These are phyloP conservation scores for Apiospora hydei DNA, from an alignment of 2,329 filamentous ascomycete species.

Conservation along the genomic window DNA sequence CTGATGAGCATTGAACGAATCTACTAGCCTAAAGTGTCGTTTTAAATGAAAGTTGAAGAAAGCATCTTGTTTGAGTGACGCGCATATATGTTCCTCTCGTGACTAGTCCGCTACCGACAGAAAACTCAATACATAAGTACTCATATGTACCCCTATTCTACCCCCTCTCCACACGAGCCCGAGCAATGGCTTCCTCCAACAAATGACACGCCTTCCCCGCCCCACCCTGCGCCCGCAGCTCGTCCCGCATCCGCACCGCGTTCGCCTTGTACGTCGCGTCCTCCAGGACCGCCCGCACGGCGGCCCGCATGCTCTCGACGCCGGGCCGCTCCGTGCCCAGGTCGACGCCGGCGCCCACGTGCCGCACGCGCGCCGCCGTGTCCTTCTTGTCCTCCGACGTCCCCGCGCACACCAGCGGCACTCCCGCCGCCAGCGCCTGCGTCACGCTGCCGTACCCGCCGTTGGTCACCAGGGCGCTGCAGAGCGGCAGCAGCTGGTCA, in stretches of 20 bases:
- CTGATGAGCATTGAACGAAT: not conserved
- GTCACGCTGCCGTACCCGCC: slow-evolving; percentile 24
- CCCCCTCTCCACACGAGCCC: not conserved
- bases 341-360: slow-evolving; percentile 20
- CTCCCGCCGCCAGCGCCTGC: slow-evolving; percentile 21
- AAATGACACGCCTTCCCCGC: not conserved
- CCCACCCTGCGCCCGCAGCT: slow-evolving; percentile 5
- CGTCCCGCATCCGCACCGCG: not conserved
- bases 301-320: not conserved
- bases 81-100: not conserved
- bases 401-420: slow-evolving; percentile 21
- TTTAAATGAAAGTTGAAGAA: no score
- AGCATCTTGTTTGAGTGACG: no score
- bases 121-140: not conserved
- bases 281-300: not conserved
- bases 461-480: slow-evolving; percentile 21
- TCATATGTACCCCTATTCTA: not conserved
- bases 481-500: slow-evolving; percentile 14
- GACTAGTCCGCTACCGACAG: not conserved
- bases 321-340: not conserved
- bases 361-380: slow-evolving; percentile 16
- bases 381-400: slow-evolving; percentile 23
- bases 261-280: not conserved
- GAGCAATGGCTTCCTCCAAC: not conserved
- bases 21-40: not conserved